Evolutionary conservation across 257 asterid genomes (phyloP).

Genomic region (Fraxinus americana): DNA sequence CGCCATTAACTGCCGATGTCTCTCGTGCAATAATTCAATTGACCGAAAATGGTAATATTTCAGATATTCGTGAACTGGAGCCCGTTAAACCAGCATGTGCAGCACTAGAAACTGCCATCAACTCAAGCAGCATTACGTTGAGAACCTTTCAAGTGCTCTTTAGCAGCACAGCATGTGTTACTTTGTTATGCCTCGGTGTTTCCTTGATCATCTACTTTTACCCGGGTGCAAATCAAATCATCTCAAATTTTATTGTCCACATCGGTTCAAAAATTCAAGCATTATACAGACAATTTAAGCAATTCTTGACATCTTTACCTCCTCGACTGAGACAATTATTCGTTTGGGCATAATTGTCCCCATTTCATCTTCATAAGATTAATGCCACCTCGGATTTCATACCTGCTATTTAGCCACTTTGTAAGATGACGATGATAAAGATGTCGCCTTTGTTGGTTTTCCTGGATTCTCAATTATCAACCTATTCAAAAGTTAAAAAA

Average conservation of each 20-base stretch:
- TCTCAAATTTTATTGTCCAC: slow-evolving; percentile 13
- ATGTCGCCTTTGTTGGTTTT: background rate
- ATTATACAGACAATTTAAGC: slow-evolving; percentile 16
- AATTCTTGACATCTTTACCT: background rate
- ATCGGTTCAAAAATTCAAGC: slow-evolving; percentile 1
- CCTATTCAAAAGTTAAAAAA: too few species aligned
- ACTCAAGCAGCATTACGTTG: too few species aligned
- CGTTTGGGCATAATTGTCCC: background rate
- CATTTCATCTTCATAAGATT: background rate
- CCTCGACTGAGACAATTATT: background rate
- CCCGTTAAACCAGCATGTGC: too few species aligned
- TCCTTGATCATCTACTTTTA: slow-evolving; percentile 26
- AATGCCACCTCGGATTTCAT: background rate
- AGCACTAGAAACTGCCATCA: too few species aligned
- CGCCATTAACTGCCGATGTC: too few species aligned
- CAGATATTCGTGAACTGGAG: too few species aligned
- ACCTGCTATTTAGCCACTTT: background rate
- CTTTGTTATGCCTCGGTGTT: slow-evolving; percentile 31
- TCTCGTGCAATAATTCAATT: too few species aligned
- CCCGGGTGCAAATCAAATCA: slow-evolving; percentile 20
- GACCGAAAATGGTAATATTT: too few species aligned
- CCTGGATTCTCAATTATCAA: too few species aligned
- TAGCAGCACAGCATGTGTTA: slow-evolving; percentile 37
- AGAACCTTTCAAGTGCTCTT: slow-evolving; percentile 41
- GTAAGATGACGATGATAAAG: background rate